Conservation (phyloP, 768 basidiomycete genomes). For the Mycena pura region DNA sequence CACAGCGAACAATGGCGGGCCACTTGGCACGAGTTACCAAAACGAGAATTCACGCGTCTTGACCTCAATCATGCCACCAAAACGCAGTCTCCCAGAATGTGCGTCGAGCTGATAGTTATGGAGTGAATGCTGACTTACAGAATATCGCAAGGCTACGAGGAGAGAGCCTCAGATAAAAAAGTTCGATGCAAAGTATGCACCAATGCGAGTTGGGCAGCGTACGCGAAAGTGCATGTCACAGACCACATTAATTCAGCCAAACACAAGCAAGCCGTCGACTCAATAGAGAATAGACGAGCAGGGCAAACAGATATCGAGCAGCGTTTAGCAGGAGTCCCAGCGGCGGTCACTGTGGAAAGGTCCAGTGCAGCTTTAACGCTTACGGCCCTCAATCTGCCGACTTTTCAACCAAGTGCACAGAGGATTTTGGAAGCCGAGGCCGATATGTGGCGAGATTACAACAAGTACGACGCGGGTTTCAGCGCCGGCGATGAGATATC, state of each 20-base stretch:
- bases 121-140: not conserved
- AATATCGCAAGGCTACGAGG: not conserved
- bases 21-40: not conserved
- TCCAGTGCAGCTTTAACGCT: not conserved
- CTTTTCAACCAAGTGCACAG: not conserved
- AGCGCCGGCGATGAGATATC: conserved; percentile 1
- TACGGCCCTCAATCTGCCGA: not conserved
- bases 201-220: conserved; percentile 6
- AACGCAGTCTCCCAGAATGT: not conserved
- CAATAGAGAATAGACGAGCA: not conserved
- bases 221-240: not conserved
- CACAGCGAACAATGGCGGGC: not conserved
- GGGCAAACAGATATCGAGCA: not conserved
- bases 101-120: not conserved
- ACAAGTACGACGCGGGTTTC: conserved; percentile 1
- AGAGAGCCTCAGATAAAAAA: not conserved
- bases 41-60: not conserved
- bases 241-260: not conserved
- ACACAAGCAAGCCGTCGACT: not conserved
- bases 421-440: not conserved
- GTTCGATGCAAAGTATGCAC: conserved; percentile 5
- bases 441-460: not conserved
- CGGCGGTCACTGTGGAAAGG: not conserved
- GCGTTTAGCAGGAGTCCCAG: not conserved
- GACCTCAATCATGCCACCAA: not conserved